These are phyloP conservation scores for Sphaceloma murrayae DNA, from an alignment of 2,329 filamentous ascomycete species.

Conservation along the genomic window DNA sequence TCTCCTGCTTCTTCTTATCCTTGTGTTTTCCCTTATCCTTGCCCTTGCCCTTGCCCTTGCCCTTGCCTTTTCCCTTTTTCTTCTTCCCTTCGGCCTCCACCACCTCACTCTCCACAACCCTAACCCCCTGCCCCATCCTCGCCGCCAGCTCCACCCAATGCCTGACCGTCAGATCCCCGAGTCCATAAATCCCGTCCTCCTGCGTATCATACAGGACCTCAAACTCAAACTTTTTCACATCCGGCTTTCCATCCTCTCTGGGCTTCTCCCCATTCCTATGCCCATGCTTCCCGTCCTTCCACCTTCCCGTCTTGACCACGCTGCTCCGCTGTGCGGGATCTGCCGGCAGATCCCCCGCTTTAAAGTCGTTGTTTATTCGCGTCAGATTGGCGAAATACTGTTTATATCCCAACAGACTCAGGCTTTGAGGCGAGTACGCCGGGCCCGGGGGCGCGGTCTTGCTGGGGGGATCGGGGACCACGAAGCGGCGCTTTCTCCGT, in stretches of 20 bases:
- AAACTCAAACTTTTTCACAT: conserved; percentile 58
- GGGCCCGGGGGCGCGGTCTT: conserved; percentile 69
- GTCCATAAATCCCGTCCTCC: conserved; percentile 61
- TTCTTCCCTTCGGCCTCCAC: conserved; percentile 22
- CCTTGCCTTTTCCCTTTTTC: conserved; percentile 21
- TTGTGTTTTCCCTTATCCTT: conserved; percentile 27
- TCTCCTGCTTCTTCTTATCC: conserved; percentile 30
- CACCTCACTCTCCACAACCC: conserved; percentile 25
- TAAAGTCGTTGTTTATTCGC: conserved; percentile 65
- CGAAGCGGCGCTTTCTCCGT: conserved; percentile 46
- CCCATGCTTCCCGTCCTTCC: conserved; percentile 54
- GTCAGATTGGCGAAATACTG: conserved; percentile 97
- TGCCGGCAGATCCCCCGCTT: conserved; percentile 15
- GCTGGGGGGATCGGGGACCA: conserved; percentile 59
- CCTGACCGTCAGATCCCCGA: conserved; percentile 75
- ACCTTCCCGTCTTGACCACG: conserved; percentile 33
- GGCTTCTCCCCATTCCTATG: conserved; percentile 45
- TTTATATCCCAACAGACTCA: conserved; percentile 70
- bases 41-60: conserved; percentile 17
- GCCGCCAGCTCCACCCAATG: conserved; percentile 72
- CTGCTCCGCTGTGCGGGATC: conserved; percentile 9
- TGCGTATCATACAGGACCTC: conserved; percentile 82
- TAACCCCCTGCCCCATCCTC: conserved; percentile 53
- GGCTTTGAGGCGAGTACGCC: conserved; percentile 75
- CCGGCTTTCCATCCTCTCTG: conserved; percentile 41